These are phyloP conservation scores for Agaricales sp. DNA, from an alignment of 1,284 basidiomycete species.

Conservation along the genomic window DNA sequence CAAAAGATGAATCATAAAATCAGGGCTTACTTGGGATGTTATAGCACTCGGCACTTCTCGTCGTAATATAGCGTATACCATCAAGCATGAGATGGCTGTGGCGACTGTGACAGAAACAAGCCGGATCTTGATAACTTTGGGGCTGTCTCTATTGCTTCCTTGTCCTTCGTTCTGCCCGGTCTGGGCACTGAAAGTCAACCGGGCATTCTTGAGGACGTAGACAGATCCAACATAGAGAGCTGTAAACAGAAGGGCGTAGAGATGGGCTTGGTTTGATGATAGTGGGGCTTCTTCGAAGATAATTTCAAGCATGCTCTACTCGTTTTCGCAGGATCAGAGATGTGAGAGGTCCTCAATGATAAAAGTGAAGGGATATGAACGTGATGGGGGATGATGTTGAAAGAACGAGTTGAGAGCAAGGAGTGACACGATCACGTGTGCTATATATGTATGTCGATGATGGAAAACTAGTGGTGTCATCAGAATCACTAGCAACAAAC, in stretches of 20 bases:
- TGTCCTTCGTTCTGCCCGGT: slow-evolving; percentile 16
- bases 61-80: slow-evolving; percentile 28
- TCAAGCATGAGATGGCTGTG: slow-evolving; percentile 38
- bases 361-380: too few relatives aligned
- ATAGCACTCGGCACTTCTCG: slow-evolving; percentile 20
- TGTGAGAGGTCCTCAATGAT: too few relatives aligned
- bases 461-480: too few relatives aligned
- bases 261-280: slow-evolving; percentile 27
- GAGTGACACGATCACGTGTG: too few relatives aligned
- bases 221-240: slow-evolving; percentile 53
- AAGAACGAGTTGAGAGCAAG: too few relatives aligned
- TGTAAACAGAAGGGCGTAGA: slow-evolving; percentile 37
- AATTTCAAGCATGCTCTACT: slow-evolving; percentile 5
- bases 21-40: slow-evolving; percentile 4
- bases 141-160: slow-evolving; percentile 61
- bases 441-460: too few relatives aligned
- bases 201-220: slow-evolving; percentile 46
- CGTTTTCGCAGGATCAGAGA: too few relatives aligned
- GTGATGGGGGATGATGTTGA: too few relatives aligned
- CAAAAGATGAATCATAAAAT: slow-evolving; percentile 9
- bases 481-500: too few relatives aligned
- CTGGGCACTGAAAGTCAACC: slow-evolving; percentile 37
- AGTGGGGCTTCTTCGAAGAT: slow-evolving; percentile 12
- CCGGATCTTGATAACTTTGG: slow-evolving; percentile 62
- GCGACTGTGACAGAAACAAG: slow-evolving; percentile 48